Evolutionary conservation across 2,329 filamentous ascomycete species (phyloP).

Genomic region (Rosellinia necatrix): DNA sequence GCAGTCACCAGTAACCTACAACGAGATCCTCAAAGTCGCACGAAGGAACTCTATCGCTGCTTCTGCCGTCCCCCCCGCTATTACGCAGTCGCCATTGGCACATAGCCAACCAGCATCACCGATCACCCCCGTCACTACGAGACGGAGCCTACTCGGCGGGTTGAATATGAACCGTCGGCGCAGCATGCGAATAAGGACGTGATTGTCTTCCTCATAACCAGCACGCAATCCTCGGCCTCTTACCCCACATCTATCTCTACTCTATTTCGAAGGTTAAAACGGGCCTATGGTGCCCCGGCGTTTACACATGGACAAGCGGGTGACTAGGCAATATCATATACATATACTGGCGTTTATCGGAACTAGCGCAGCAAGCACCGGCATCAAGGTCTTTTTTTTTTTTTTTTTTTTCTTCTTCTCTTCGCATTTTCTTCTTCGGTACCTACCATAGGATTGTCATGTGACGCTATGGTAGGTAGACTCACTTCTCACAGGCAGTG

Average conservation of each 20-base stretch:
- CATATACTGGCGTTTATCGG: conserved; percentile 24
- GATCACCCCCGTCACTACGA: conserved; percentile 24
- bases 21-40: conserved; percentile 51
- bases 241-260: conserved; percentile 13
- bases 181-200: conserved; percentile 44
- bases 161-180: conserved; percentile 45
- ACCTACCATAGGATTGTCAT: conserved; percentile 16
- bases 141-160: conserved; percentile 43
- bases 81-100: conserved; percentile 31
- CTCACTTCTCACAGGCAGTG: conserved; percentile 8
- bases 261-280: conserved; percentile 9
- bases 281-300: conserved; percentile 16
- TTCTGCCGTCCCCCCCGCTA: conserved; percentile 24
- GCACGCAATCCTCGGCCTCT: conserved; percentile 1
- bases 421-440: not conserved
- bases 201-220: conserved; percentile 7
- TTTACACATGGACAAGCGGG: conserved; percentile 18
- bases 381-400: no score
- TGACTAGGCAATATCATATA: conserved; percentile 20
- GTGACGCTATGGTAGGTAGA: conserved; percentile 11
- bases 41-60: conserved; percentile 47
- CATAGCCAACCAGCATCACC: conserved; percentile 25
- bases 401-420: not conserved
- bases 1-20: conserved; percentile 49
- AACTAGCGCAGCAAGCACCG: conserved; percentile 14